Base-by-base conservation (phyloP, 2,329 filamentous ascomycete species). In the Curvularia eragrostidis region DNA sequence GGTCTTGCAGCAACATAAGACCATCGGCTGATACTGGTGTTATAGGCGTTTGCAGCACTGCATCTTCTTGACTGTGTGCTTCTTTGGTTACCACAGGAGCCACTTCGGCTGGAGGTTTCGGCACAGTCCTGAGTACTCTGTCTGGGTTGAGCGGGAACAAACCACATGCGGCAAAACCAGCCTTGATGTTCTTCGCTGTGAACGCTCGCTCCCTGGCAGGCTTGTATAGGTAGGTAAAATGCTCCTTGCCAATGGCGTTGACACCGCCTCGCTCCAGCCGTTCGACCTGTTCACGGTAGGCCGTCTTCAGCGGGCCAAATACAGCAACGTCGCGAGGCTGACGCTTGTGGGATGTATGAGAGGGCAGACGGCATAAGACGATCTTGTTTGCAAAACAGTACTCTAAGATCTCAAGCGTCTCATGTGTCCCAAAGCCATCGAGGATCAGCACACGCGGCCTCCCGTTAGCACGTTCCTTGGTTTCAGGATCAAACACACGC, bases 141-240 rank as follows among this genome's bases (percentile, higher is more conserved):
- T 26, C 24, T 26, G 24, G 24, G 8, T 26, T 26, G 24, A 26
- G 8, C 24, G 24, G 24, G 8, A 26, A 26, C 24, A 26, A 26
- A 26, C 24, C 24, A 26, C 24, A 4, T 26, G 24, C 24, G 4
- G 24, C 24, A 26, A 26, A 26, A 26, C 24, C 24, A 26, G 24
- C 24, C 24, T 26, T 26, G 34, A 75, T 75, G 52, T 75, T 77
- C 58, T 61, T 72, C 21, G 23, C 13, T 5, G 64, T 72, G 7
- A 72, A 56, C 9, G 65, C 71, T 44, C 21, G 60, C 43, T 65
- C 54, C 43, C 66, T 60, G 43, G 66, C 67, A 60, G 56, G 63
- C 26, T 51, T 68, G 48, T 50, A 50, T 18, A 50, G 48, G 3
- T 21, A 50, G 19, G 48, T 50, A 41, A 42, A 50, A 36, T 50